These are phyloP conservation scores for Lyophyllum shimeji DNA, from an alignment of 768 basidiomycete genomes.

Conservation along the genomic window DNA sequence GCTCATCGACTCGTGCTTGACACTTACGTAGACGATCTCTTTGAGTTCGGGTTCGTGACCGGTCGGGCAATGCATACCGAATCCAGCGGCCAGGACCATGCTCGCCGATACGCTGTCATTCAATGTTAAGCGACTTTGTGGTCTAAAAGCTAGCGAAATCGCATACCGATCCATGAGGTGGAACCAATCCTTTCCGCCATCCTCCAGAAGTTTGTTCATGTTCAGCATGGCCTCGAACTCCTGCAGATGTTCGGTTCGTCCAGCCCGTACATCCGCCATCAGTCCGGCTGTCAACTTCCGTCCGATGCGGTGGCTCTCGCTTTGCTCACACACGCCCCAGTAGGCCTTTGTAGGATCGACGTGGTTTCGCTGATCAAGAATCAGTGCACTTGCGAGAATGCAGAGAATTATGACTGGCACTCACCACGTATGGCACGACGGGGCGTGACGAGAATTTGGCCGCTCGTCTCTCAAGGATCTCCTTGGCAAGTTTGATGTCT, in stretches of 20 bases:
- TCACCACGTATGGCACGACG: background rate
- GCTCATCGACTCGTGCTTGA: background rate
- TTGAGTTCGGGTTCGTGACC: background rate
- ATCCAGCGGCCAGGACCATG: background rate
- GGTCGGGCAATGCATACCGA: background rate
- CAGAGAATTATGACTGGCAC: background rate
- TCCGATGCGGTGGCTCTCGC: background rate
- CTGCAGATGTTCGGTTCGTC: background rate
- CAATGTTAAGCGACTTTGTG: background rate
- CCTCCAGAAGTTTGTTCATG: background rate
- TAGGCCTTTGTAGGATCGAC: background rate
- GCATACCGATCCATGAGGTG: conserved; percentile 3
- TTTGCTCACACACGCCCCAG: background rate
- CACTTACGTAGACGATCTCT: background rate
- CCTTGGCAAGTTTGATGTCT: background rate
- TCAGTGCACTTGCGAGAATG: background rate
- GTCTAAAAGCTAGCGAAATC: background rate
- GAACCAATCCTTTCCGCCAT: background rate
- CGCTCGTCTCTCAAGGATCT: background rate
- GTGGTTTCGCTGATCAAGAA: background rate
- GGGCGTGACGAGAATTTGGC: background rate
- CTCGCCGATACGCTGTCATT: background rate
- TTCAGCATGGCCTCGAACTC: background rate
- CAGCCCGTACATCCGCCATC: background rate
- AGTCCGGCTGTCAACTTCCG: background rate